Evolutionary conservation across 768 basidiomycete genomes (phyloP).

Genomic region (Amanita jacksonii): DNA sequence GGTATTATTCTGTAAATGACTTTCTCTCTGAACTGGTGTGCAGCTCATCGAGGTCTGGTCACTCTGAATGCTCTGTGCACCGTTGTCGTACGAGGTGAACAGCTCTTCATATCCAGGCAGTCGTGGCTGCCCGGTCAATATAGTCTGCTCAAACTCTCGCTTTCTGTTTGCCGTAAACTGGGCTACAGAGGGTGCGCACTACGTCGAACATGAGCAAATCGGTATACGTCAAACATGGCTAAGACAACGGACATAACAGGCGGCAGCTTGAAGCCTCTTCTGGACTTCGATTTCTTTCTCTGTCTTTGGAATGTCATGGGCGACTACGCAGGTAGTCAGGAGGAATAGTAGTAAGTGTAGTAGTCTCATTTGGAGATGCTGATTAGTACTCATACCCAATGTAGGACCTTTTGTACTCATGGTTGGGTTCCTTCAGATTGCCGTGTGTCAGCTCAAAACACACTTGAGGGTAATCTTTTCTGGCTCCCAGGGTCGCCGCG

Average conservation of each 20-base stretch:
- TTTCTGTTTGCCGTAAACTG: conserved; percentile 41
- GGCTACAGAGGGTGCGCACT: conserved; percentile 47
- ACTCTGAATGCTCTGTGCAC: conserved; percentile 15
- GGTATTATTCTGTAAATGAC: conserved; percentile 44
- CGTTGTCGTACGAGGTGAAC: conserved; percentile 30
- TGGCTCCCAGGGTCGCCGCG: no score
- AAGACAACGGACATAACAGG: conserved; percentile 37
- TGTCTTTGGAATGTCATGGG: conserved; percentile 36
- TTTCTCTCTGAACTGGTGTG: conserved; percentile 30
- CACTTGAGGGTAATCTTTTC: no score
- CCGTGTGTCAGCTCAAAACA: no score
- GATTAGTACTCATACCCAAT: no score
- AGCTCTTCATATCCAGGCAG: conserved; percentile 33
- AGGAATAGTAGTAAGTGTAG: no score
- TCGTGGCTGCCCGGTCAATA: conserved; percentile 27
- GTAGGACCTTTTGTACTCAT: no score
- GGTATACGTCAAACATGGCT: not conserved
- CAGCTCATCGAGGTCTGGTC: conserved; percentile 34
- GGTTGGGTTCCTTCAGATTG: no score
- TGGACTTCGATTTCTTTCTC: conserved; percentile 38
- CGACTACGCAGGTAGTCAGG: no score
- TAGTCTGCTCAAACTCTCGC: conserved; percentile 36
- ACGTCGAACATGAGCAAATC: not conserved
- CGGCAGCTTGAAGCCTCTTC: conserved; percentile 39
- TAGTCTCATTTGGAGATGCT: no score